These are phyloP conservation scores for Trifolium pratense DNA, from an alignment of 306 rosid species.

Conservation along the genomic window DNA sequence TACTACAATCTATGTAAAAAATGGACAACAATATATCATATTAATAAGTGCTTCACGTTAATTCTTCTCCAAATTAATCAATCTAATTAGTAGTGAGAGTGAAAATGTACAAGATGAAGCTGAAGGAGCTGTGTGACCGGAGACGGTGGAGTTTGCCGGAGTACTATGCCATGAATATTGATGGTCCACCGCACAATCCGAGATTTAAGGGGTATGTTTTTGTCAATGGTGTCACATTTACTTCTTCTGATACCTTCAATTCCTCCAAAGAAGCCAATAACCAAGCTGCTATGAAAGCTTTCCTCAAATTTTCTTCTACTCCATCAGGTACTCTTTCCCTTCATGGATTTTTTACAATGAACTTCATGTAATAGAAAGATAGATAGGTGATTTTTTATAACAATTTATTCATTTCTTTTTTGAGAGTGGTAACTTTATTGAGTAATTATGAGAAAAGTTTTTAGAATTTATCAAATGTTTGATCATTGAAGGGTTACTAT, in stretches of 20 bases:
- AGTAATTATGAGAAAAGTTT: too few relatives aligned
- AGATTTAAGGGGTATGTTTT: constrained; percentile 58
- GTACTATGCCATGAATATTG: constrained; percentile 48
- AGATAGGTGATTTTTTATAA: too few relatives aligned
- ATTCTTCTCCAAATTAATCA: not conserved
- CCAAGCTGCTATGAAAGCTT: constrained; percentile 66
- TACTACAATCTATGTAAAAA: too few relatives aligned
- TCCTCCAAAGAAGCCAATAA: constrained; percentile 71
- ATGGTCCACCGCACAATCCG: constrained; percentile 66
- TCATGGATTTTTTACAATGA: not conserved
- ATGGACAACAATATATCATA: too few relatives aligned
- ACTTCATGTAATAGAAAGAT: not conserved
- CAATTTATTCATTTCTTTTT: too few relatives aligned
- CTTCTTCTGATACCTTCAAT: constrained; percentile 36
- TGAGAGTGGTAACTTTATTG: too few relatives aligned
- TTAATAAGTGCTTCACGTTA: not conserved
- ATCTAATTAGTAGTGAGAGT: not conserved
- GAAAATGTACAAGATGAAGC: constrained; percentile 65
- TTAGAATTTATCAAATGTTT: not conserved
- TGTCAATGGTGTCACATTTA: constrained; percentile 55
- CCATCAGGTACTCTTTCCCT: constrained; percentile 26
- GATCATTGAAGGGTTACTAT: too few relatives aligned
- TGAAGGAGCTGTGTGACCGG: constrained; percentile 71
- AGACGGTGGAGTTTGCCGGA: constrained; percentile 57
- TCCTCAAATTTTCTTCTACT: constrained; percentile 49